These are phyloP conservation scores for Peniophora sp. DNA, from an alignment of 1,284 basidiomycete species.

Conservation along the genomic window DNA sequence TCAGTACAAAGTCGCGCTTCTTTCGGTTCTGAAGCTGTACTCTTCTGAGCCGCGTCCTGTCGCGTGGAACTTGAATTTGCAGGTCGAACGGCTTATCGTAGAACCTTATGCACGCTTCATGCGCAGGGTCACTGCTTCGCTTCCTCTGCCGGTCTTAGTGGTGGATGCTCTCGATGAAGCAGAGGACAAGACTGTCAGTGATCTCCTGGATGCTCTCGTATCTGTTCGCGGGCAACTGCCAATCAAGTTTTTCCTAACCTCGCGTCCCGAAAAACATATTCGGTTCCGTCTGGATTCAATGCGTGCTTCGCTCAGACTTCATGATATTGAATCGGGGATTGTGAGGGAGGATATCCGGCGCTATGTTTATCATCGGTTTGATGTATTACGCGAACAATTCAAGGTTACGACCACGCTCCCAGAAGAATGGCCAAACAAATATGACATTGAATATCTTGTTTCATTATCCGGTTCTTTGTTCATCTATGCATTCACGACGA, in stretches of 20 bases:
- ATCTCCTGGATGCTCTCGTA: background rate
- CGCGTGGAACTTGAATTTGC: background rate
- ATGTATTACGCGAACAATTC: background rate
- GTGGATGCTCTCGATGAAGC: conserved; percentile 1
- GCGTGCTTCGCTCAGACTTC: background rate
- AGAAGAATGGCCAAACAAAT: background rate
- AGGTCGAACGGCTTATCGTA: background rate
- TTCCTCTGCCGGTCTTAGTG: background rate
- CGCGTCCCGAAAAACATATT: background rate
- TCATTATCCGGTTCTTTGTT: background rate
- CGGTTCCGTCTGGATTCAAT: background rate
- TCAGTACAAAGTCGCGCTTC: background rate
- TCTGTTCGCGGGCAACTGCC: background rate
- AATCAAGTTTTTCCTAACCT: background rate
- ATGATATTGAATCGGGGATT: background rate
- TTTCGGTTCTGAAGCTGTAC: background rate
- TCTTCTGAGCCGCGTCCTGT: background rate
- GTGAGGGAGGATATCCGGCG: background rate
- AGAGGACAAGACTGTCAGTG: background rate
- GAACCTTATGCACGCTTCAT: background rate
- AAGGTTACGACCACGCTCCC: background rate
- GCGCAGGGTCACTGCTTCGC: background rate
- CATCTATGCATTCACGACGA: background rate
- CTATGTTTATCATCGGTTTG: background rate
- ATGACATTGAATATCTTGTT: background rate